Evolutionary conservation across 257 asterid species (phyloP).

Genomic region (Mitragyna speciosa): DNA sequence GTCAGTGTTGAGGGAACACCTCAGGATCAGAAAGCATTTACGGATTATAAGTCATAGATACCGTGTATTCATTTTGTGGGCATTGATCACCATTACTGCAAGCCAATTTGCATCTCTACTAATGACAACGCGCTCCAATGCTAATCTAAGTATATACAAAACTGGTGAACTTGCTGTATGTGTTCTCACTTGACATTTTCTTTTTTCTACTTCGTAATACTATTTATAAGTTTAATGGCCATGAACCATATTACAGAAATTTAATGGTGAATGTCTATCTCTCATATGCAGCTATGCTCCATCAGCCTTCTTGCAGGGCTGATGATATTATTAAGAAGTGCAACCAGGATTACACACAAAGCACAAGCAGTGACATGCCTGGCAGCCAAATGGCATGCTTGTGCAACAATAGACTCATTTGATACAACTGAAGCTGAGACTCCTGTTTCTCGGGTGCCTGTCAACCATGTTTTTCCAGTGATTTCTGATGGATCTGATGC

Average conservation of each 20-base stretch:
- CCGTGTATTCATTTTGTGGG: slow-evolving; percentile 64
- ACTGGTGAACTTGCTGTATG: slow-evolving; percentile 90
- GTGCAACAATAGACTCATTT: slow-evolving; percentile 77
- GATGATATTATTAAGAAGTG: slow-evolving; percentile 68
- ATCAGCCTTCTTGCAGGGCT: slow-evolving; percentile 85
- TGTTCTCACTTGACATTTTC: neutral
- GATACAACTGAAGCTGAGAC: slow-evolving; percentile 56
- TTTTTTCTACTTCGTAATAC: neutral
- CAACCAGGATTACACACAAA: slow-evolving; percentile 89
- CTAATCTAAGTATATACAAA: slow-evolving; percentile 54
- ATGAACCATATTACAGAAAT: neutral
- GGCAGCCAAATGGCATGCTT: slow-evolving; percentile 97
- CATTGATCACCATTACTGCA: slow-evolving; percentile 65
- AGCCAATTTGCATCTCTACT: slow-evolving; percentile 90
- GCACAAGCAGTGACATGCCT: slow-evolving; percentile 84
- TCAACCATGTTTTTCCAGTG: slow-evolving; percentile 28
- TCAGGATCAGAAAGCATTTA: slow-evolving; percentile 80
- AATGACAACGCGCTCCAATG: slow-evolving; percentile 63
- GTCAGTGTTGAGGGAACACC: slow-evolving; percentile 72
- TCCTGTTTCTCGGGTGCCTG: slow-evolving; percentile 28
- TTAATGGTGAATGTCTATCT: neutral
- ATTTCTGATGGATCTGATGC: slow-evolving; percentile 43
- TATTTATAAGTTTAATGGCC: neutral
- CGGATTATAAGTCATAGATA: slow-evolving; percentile 87
- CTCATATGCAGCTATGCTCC: slow-evolving; percentile 65